Evolutionary conservation across 108 stramenopile genomes (phyloP), one percentile per base, ranked within the genome.

Genomic region (Cylindrotheca fusiformis): DNA sequence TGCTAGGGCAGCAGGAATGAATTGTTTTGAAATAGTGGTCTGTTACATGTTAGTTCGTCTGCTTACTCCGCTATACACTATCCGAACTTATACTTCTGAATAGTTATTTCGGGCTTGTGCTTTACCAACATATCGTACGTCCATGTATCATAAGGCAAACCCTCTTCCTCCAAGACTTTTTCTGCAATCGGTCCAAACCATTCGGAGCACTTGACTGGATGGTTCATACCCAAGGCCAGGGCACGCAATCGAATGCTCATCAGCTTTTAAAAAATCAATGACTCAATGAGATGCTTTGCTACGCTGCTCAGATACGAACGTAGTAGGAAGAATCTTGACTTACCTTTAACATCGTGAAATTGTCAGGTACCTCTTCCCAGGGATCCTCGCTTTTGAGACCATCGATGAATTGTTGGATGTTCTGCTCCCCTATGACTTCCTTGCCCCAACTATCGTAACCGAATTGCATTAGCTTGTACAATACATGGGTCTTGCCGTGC

Each of bases 331-430:
- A n/a, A n/a, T n/a, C n/a, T n/a, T n/a, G n/a, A n/a, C n/a, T n/a
- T n/a, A n/a, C n/a, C n/a, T 67, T 56, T 6, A 58, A 48, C 67
- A 68, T 68, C 3, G 51, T 58, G 52, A 59, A 68, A 28, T 68
- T 68, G 21, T 68, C 67, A 19, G 74, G 74, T 20, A 67, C 67
- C 49, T 75, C 67, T 46, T 67, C 60, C 55, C 61, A 75, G 12
- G 74, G 74, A 52, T 75, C 74, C 29, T 75, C n/a, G 4, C n/a
- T 48, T 53, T 75, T 75, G 53, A 67, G 47, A 2, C 68, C 67
- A 49, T 75, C 74, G 28, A 75, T 52, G 45, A 75, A 75, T 52
- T 75, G 74, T 51, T 75, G 74, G 12, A 75, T 56, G 29, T 75
- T 75, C 32, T 63, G 55, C 10, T 52, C 67, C 33, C 62, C 74